Evolutionary conservation across 805 yeast species (phyloP).

Genomic region (Jamesozyma rosinii): DNA sequence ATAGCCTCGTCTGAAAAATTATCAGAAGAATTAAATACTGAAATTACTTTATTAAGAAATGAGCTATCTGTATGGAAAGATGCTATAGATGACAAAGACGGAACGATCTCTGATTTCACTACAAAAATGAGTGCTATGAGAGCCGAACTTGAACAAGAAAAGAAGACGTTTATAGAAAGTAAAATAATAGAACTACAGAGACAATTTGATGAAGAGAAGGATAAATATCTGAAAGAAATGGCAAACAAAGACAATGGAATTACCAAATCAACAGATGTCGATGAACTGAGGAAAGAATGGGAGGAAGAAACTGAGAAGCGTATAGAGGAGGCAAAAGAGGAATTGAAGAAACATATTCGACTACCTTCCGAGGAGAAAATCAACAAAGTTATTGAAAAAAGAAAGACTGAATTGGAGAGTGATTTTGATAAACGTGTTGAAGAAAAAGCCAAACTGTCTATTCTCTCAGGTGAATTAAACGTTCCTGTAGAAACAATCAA

Average conservation of each 20-base stretch:
- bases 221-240: slow-evolving; percentile 9
- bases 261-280: slow-evolving; percentile 7
- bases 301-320: slow-evolving; percentile 24
- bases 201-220: slow-evolving; percentile 21
- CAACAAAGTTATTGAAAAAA: slow-evolving; percentile 43
- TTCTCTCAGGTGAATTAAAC: slow-evolving; percentile 5
- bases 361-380: slow-evolving; percentile 42
- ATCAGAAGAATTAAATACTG: slow-evolving; percentile 7
- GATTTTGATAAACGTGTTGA: slow-evolving; percentile 16
- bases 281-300: slow-evolving; percentile 22
- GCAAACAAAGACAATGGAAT: slow-evolving; percentile 8
- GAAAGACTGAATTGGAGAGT: slow-evolving; percentile 23
- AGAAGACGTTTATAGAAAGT: slow-evolving; percentile 12
- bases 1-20: slow-evolving; percentile 2
- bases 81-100: slow-evolving; percentile 8
- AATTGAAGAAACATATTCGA: slow-evolving; percentile 43
- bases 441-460: slow-evolving; percentile 8
- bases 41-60: slow-evolving; percentile 17
- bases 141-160: slow-evolving; percentile 21
- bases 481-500: slow-evolving; percentile 6
- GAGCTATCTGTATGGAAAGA: slow-evolving; percentile 19
- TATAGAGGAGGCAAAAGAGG: slow-evolving; percentile 36
- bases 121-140: slow-evolving; percentile 16
- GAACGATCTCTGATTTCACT: neutral
- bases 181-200: slow-evolving; percentile 16